A percentile compares a stretch with the other conserved stretches of the same genome.
phyloP scores from a whole-genome alignment of 1,284 basidiomycete genomes.

The Cutaneotrichosporon cutaneum region DNA sequence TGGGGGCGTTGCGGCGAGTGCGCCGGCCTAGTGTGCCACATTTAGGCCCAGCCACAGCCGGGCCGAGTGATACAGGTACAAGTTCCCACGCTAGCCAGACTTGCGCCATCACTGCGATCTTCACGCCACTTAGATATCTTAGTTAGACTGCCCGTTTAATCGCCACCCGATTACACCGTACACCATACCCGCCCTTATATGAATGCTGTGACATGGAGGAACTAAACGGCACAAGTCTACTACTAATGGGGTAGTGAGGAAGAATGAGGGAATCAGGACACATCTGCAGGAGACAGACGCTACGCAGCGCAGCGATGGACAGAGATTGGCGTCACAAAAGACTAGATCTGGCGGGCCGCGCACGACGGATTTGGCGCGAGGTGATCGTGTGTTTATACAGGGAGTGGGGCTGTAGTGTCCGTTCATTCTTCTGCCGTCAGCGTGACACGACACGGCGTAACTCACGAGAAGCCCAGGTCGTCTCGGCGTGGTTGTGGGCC shows the following conservation, averaged over 20 bases:
- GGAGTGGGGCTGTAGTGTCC: neutral
- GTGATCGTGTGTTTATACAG: neutral
- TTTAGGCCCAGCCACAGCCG: too few species aligned
- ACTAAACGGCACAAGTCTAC: neutral
- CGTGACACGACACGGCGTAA: neutral
- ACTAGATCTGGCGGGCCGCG: neutral
- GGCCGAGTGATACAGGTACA: neutral
- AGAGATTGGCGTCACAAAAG: neutral
- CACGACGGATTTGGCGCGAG: neutral
- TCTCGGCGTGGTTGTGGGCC: slow-evolving; percentile 47
- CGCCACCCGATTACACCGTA: neutral
- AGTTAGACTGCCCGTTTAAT: neutral
- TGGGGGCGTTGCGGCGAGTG: neutral
- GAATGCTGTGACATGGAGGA: neutral
- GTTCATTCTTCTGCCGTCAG: slow-evolving; percentile 1
- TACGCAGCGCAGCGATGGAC: neutral
- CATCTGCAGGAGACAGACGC: neutral
- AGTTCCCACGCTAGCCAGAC: neutral
- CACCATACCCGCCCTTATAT: neutral
- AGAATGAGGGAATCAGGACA: neutral
- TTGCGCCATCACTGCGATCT: neutral
- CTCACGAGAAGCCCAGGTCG: slow-evolving; percentile 19
- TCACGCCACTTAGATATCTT: neutral
- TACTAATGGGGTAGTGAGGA: neutral
- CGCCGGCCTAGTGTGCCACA: neutral